phyloP scores from a whole-genome alignment of 169 alveolate species.

The Plasmodium malariae region DNA sequence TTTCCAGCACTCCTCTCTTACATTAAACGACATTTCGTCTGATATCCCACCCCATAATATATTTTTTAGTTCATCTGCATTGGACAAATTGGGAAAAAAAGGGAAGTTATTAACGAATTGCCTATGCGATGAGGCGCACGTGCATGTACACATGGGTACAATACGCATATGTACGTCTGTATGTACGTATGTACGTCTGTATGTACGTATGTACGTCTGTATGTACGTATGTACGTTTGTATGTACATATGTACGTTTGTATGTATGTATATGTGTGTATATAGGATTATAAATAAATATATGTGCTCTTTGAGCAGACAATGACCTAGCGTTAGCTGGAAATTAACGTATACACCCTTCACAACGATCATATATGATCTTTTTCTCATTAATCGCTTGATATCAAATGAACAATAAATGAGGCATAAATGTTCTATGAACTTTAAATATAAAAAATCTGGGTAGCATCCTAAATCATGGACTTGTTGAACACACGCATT shows the following conservation, averaged over 20 bases:
- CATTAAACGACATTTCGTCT: conserved; percentile 83
- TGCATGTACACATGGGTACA: neutral
- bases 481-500: too few relatives aligned
- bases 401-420: too few relatives aligned
- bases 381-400: too few relatives aligned
- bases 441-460: too few relatives aligned
- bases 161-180: neutral
- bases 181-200: neutral
- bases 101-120: neutral
- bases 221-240: too few relatives aligned
- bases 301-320: too few relatives aligned
- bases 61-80: conserved; percentile 78
- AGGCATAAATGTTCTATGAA: too few relatives aligned
- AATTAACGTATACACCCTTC: too few relatives aligned
- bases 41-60: conserved; percentile 90
- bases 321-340: too few relatives aligned
- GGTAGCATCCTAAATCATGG: too few relatives aligned
- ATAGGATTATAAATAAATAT: neutral
- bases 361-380: too few relatives aligned
- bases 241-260: too few relatives aligned
- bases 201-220: neutral
- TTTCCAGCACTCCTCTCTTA: conserved; percentile 90
- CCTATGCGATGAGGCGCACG: neutral
- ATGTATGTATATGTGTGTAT: neutral
- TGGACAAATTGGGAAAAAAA: neutral